Evolutionary conservation across 179 eudicot species (phyloP), one percentile per base, ranked within the genome.

Genomic region (Camellia oleifera): DNA sequence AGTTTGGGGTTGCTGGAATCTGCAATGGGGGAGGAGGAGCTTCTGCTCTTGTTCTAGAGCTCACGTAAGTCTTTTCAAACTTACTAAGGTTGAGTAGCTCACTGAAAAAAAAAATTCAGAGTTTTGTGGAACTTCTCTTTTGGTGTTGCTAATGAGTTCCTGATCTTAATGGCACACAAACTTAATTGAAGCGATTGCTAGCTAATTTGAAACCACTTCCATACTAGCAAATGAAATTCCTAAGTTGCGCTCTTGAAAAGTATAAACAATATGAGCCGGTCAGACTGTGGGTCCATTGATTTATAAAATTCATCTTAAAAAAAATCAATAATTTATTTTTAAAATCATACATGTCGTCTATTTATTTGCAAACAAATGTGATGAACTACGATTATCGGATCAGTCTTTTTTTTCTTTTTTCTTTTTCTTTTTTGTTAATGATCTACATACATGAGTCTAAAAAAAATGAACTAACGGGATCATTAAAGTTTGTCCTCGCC

Each of bases 21-120:
- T 94, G 98, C 91, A 94, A 94, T 84, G 98, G 98, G 44, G 98
- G 98, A 77, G 98, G 98, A 78, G 98, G 98, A 77, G 95, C 98
- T 65, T 94, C 98, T 66, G 92, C 98, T 23, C 87, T 94, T 53
- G 94, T 92, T 73, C 77, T 94, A 61, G 98, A 94, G 82, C 92
- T 91, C 87, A 84, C 91, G 92, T 91, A 89, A 87, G 89, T 62
- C 64, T 69, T 26, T 53, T 76, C 13, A 46, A 62, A 26, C 23
- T 61, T 65, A 11, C 6, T 65, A 23, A 46, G 72, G 7, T 62
- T 73, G 78, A 61, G 12, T 20, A 76, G 69, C 20, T 62, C 57
- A 56, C 64, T 52, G 15, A 26, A 67, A 13, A 42, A 67, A 13
- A 42, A 7, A 50, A 52, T 65, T 23, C 58, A 45, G 58, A 65